These are phyloP conservation scores for Aspergillus quadricinctus DNA, from an alignment of 2,329 filamentous ascomycete genomes.

Conservation along the genomic window DNA sequence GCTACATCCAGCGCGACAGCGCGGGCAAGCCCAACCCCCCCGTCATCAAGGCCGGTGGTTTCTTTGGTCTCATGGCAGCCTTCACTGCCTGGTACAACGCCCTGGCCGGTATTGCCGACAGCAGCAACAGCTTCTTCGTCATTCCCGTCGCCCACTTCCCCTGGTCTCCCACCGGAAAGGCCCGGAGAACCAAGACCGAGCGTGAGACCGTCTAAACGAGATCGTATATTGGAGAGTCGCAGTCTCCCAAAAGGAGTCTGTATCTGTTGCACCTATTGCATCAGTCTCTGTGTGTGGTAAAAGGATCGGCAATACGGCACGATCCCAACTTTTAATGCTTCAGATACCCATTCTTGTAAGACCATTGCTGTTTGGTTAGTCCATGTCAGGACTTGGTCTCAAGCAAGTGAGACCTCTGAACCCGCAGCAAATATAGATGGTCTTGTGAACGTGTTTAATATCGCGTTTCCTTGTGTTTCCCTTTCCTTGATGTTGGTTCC, in stretches of 20 bases:
- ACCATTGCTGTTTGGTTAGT: conserved; percentile 12
- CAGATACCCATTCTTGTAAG: conserved; percentile 32
- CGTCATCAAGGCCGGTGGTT: conserved; percentile 67
- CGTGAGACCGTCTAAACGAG: conserved; percentile 35
- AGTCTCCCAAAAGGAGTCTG: not conserved
- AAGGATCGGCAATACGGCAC: not conserved
- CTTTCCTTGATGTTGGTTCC: conserved; percentile 1
- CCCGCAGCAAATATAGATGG: conserved; percentile 4
- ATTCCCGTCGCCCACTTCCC: conserved; percentile 92
- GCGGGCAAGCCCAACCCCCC: conserved; percentile 38
- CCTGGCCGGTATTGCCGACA: conserved; percentile 73
- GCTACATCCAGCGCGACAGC: conserved; percentile 54
- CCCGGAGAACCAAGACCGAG: conserved; percentile 53
- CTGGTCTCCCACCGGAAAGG: conserved; percentile 76
- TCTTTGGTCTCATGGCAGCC: conserved; percentile 74
- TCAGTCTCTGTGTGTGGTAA: not conserved
- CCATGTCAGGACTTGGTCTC: no score
- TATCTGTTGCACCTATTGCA: not conserved
- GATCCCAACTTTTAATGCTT: conserved; percentile 20
- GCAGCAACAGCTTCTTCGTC: conserved; percentile 75
- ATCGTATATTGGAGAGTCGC: not conserved
- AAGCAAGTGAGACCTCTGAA: not conserved
- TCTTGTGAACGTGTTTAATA: conserved; percentile 6
- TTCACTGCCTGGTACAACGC: conserved; percentile 88
- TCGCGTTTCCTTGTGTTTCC: conserved; percentile 7